A percentile compares a stretch with the other conserved stretches of the same genome.
Conservation (phyloP, 495 filamentous ascomycete species). For the Pyronema domesticum region DNA sequence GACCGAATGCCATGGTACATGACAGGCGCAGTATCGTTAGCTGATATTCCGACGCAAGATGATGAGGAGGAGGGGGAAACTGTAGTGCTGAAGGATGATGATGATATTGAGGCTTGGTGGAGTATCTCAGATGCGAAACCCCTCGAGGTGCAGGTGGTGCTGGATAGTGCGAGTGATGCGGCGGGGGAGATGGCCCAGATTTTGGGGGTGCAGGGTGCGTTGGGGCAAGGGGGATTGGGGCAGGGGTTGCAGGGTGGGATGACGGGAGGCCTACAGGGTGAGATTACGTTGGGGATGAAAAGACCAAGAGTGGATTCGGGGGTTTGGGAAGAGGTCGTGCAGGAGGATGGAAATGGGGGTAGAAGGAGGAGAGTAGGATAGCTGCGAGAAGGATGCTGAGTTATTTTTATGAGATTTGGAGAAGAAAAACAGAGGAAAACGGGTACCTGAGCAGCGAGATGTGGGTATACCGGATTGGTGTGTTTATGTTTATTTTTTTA, state of each 20-base stretch:
- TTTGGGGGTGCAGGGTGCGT: background rate
- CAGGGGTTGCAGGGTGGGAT: no score
- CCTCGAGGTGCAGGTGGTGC: background rate
- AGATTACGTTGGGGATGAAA: background rate
- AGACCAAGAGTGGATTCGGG: constrained; percentile 3
- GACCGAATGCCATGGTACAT: background rate
- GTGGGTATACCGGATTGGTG: no score
- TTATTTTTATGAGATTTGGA: no score
- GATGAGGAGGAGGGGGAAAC: background rate
- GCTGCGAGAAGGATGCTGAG: background rate
- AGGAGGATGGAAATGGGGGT: constrained; percentile 1
- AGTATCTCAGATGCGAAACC: background rate
- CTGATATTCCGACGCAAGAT: background rate
- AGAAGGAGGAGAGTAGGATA: background rate
- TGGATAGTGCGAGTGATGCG: background rate
- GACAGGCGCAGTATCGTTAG: background rate
- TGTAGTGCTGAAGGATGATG: background rate
- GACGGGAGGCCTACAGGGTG: no score
- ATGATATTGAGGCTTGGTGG: constrained; percentile 1
- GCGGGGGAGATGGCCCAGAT: constrained; percentile 1
- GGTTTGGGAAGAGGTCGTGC: constrained; percentile 10
- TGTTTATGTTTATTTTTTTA: no score
- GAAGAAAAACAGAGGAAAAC: no score
- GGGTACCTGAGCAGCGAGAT: no score
- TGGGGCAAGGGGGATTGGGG: no score